Evolutionary conservation across 2,329 filamentous ascomycete species (phyloP).

Genomic region (Malbranchea zuffiana): DNA sequence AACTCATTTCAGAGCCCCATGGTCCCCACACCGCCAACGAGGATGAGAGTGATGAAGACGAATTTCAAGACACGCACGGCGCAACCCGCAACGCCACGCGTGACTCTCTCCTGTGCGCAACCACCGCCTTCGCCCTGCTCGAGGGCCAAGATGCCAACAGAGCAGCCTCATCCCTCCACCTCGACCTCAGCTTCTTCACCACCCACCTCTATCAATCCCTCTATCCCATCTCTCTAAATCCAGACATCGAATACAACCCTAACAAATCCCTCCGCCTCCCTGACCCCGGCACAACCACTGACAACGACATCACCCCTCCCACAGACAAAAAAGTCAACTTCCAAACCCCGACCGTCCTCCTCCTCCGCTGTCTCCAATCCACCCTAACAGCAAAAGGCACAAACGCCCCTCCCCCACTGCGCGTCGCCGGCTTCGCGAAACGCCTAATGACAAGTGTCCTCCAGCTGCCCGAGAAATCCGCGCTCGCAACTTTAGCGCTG

Average conservation of each 20-base stretch:
- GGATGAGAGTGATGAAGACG: conserved; percentile 39
- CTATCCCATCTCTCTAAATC: conserved; percentile 63
- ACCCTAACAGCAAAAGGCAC: conserved; percentile 67
- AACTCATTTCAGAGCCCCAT: conserved; percentile 61
- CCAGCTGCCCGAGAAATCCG: conserved; percentile 83
- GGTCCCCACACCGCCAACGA: conserved; percentile 38
- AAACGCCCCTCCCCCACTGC: conserved; percentile 65
- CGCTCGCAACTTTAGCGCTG: conserved; percentile 66
- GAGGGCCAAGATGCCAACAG: conserved; percentile 87
- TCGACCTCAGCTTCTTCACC: conserved; percentile 92
- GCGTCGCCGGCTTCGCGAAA: conserved; percentile 87
- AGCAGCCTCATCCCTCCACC: conserved; percentile 65
- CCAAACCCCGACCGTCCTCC: conserved; percentile 83
- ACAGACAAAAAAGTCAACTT: conserved; percentile 67
- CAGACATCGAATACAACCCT: conserved; percentile 72
- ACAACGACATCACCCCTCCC: conserved; percentile 25
- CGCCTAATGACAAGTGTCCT: conserved; percentile 72
- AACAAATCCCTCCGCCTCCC: conserved; percentile 60
- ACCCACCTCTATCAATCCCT: conserved; percentile 84
- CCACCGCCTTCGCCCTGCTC: conserved; percentile 91
- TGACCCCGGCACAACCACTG: conserved; percentile 47
- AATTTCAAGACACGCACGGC: conserved; percentile 32
- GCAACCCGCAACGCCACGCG: conserved; percentile 62
- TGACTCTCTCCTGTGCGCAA: conserved; percentile 84
- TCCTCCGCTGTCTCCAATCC: conserved; percentile 74